phyloP scores from a whole-genome alignment of 192 early-diverging fungal species.

The Umbelopsis sp. region DNA sequence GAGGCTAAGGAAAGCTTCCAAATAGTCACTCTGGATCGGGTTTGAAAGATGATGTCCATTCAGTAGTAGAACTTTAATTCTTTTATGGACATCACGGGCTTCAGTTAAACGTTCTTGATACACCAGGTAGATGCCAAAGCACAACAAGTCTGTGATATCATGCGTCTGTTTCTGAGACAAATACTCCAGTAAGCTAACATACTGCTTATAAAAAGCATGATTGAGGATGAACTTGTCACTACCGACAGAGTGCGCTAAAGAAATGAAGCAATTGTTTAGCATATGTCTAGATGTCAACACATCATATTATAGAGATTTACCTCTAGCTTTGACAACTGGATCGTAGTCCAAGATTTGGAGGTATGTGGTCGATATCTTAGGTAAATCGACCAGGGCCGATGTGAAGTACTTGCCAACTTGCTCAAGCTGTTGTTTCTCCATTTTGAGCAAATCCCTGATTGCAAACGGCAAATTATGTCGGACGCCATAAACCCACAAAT shows the following conservation, averaged over 20 bases:
- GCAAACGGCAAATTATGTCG: conserved; percentile 33
- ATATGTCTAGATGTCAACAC: too few species aligned
- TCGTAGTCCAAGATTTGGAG: conserved; percentile 40
- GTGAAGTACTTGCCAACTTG: conserved; percentile 33
- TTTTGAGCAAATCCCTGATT: conserved; percentile 37
- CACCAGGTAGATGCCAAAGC: conserved; percentile 43
- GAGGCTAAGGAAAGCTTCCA: conserved; percentile 46
- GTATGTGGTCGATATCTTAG: neutral
- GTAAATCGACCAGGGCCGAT: conserved; percentile 24
- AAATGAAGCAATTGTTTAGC: neutral
- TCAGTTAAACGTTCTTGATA: conserved; percentile 50
- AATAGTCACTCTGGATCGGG: conserved; percentile 47
- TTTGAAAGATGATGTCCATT: conserved; percentile 15
- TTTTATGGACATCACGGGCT: conserved; percentile 18
- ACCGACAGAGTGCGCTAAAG: conserved; percentile 35
- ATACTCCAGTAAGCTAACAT: conserved; percentile 37
- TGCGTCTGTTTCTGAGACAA: conserved; percentile 30
- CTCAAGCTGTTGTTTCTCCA: neutral
- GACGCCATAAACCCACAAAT: conserved; percentile 44
- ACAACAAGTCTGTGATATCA: conserved; percentile 33
- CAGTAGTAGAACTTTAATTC: neutral
- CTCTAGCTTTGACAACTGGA: conserved; percentile 52
- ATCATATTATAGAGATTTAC: conserved; percentile 31
- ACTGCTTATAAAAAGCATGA: conserved; percentile 37
- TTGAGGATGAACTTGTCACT: conserved; percentile 40